phyloP scores from a whole-genome alignment of 1,284 basidiomycete species.

The Amylostereum areolatum region DNA sequence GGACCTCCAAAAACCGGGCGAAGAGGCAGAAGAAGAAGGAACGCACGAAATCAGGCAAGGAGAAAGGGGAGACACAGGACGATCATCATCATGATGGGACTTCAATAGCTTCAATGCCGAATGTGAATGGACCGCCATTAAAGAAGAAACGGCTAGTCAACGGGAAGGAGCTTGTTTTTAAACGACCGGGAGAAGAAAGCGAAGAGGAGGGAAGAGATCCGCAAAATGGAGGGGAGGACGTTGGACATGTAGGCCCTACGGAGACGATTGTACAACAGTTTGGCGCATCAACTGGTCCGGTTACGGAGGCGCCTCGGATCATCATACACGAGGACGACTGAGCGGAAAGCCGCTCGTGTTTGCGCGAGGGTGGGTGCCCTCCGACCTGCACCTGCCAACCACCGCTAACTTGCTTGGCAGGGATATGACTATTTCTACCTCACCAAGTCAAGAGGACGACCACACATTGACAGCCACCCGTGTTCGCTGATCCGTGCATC shows the following conservation, averaged over 20 bases:
- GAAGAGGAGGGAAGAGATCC: slow-evolving; percentile 26
- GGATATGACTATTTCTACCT: no score
- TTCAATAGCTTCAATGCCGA: slow-evolving; percentile 4
- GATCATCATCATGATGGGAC: neutral
- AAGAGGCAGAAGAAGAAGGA: slow-evolving; percentile 89
- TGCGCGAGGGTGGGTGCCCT: no score
- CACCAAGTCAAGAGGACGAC: no score
- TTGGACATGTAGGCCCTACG: slow-evolving; percentile 21
- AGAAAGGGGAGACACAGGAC: slow-evolving; percentile 20
- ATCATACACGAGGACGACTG: slow-evolving; percentile 48
- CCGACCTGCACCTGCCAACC: no score
- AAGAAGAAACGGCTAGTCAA: slow-evolving; percentile 51
- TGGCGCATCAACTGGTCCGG: slow-evolving; percentile 11
- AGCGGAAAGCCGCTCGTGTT: neutral
- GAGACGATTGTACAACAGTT: slow-evolving; percentile 8
- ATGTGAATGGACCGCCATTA: slow-evolving; percentile 25
- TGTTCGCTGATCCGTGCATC: no score
- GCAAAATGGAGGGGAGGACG: slow-evolving; percentile 25
- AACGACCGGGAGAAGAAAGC: slow-evolving; percentile 45
- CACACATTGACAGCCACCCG: no score
- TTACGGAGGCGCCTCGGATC: slow-evolving; percentile 35
- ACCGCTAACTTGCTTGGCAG: no score
- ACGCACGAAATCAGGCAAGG: slow-evolving; percentile 36
- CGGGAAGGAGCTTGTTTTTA: slow-evolving; percentile 55
- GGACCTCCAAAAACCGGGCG: slow-evolving; percentile 89